Evolutionary conservation across 2,329 filamentous ascomycete genomes (phyloP), one percentile per base, ranked within the genome.

Genomic region (Phoma herbarum): DNA sequence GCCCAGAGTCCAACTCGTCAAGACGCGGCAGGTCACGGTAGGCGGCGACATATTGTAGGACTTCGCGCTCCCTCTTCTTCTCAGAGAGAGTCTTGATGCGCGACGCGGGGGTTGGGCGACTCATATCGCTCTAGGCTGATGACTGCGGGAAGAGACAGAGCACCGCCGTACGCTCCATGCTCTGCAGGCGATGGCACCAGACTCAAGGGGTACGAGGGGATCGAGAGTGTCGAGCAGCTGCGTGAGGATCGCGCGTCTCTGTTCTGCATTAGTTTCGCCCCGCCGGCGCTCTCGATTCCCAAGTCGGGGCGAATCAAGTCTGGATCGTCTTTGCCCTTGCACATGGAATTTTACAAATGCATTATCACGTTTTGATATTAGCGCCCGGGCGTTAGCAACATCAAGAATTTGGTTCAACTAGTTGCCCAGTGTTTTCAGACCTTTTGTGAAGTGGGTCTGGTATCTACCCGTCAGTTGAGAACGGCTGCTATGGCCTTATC

Each of bases 61-160:
- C 66, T 23, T 74, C 71, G 31, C 67, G 70, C 35, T 72, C 66
- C 49, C 72, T 67, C 44, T 62, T 69, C 48, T 61, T 57, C 42
- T 65, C 65, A 22, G 63, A 54, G 41, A 56, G 29, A 4, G 55
- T 49, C 45, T 52, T 60, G 52, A 48, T 43, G 37, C 35, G 51
- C 37, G 8, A 23, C 16, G 41, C 23, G 41, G 41, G 48, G 10
- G 50, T 10, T 16, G 44, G 41, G 26, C 50, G 41, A 46, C 45
- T 54, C 56, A 59, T 59, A 12, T 53, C 45, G 50, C 33, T 26
- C 31, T n/a, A 12, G 23, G 35, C 48, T 39, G 48, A 43, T 31
- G 29, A 25, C 33, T 39, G 56, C 51, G 46, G 45, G 45, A 46
- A 18, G 25, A 8, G 29, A 42, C 33, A 23, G n/a, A 18, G 16